Conservation (phyloP, 2,329 filamentous ascomycete species). For the Fusarium euwallaceae region DNA sequence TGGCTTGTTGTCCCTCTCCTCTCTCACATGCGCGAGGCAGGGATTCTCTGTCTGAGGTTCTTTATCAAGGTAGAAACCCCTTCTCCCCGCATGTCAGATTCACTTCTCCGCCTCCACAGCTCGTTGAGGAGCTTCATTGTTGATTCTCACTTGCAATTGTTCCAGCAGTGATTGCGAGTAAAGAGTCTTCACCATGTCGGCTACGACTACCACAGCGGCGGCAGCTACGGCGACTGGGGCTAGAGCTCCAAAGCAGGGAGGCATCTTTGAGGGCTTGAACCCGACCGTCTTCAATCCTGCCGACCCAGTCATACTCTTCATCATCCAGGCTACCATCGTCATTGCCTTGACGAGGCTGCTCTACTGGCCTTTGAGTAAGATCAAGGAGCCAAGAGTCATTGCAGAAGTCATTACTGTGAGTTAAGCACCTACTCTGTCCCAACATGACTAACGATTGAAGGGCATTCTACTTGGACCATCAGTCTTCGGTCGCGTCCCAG, state of each 20-base stretch:
- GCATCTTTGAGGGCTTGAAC: conserved; percentile 31
- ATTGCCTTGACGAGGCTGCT: conserved; percentile 53
- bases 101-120: neutral
- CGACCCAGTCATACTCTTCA: conserved; percentile 30
- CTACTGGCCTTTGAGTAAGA: conserved; percentile 80
- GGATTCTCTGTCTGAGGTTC: neutral
- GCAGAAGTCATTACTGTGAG: conserved; percentile 79
- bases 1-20: neutral
- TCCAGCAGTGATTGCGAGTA: neutral
- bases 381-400: conserved; percentile 84
- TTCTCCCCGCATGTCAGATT: neutral
- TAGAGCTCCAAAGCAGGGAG: conserved; percentile 24
- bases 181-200: conserved; percentile 4
- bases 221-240: conserved; percentile 1
- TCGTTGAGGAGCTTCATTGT: neutral
- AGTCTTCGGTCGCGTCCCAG: conserved; percentile 85
- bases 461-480: conserved; percentile 87
- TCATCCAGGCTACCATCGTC: conserved; percentile 33
- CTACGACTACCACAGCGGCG: conserved; percentile 13
- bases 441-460: neutral
- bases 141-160: neutral
- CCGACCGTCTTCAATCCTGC: conserved; percentile 26
- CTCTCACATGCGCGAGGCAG: neutral
- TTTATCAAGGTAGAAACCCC: neutral
- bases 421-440: rapidly evolving